Percentiles rank a stretch among this genome's conserved stretches.
phyloP scores from a whole-genome alignment of 169 alveolate species.

The Eimeria acervulina region DNA sequence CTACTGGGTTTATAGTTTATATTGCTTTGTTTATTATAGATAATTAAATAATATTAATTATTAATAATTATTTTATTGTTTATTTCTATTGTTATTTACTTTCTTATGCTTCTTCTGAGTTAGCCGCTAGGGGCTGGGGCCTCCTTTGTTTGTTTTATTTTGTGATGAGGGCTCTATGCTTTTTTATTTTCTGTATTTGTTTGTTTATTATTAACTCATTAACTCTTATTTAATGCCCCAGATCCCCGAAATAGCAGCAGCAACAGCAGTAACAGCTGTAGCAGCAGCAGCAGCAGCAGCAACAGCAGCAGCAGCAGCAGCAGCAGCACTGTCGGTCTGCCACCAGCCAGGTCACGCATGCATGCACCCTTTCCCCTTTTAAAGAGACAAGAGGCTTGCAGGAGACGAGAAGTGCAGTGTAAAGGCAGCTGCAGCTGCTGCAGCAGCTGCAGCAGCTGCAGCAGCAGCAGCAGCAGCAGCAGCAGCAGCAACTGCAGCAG shows the following conservation, averaged over 20 bases:
- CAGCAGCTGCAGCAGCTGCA: too few relatives aligned
- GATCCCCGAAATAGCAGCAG: conserved; percentile 57
- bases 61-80: neutral
- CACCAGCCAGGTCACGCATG: too few relatives aligned
- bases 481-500: too few relatives aligned
- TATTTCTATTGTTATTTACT: neutral
- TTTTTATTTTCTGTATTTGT: neutral
- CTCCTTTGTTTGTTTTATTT: neutral
- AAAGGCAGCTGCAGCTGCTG: neutral
- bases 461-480: too few relatives aligned
- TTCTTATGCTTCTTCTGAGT: neutral
- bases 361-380: too few relatives aligned
- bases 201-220: neutral
- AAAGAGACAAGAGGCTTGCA: neutral
- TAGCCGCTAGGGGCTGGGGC: neutral
- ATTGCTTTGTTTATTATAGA: neutral
- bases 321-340: neutral
- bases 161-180: neutral
- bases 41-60: neutral
- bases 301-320: neutral
- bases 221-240: neutral
- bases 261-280: conserved; percentile 1
- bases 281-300: conserved; percentile 1
- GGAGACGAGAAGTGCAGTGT: neutral
- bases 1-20: too few relatives aligned